Percentiles rank a stretch among this genome's conserved stretches.
Conservation (phyloP, 2,329 filamentous ascomycete species). For the Calonectria pteridis region DNA sequence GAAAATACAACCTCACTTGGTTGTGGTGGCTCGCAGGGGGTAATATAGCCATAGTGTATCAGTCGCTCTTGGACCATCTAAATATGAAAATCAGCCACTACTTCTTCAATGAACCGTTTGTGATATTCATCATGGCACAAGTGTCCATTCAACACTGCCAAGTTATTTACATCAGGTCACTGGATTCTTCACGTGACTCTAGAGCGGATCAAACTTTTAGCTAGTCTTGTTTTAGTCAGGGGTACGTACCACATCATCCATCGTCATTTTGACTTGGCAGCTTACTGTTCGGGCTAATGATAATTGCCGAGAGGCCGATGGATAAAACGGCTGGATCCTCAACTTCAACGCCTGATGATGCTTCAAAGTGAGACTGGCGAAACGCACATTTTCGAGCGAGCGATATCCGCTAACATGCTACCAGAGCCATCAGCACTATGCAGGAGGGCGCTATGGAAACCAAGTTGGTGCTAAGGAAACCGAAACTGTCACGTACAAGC, state of each 20-base stretch:
- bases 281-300: not conserved
- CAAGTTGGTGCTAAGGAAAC: not conserved
- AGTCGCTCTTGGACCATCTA: not conserved
- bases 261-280: not conserved
- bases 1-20: not conserved
- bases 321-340: not conserved
- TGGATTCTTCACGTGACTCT: not conserved
- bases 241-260: not conserved
- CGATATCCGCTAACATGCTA: not conserved
- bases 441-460: not conserved
- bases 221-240: not conserved
- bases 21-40: not conserved
- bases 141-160: not conserved
- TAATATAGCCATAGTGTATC: not conserved
- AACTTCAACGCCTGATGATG: not conserved
- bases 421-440: not conserved
- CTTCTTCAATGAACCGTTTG: not conserved
- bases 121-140: not conserved
- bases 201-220: not conserved
- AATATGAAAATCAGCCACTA: not conserved
- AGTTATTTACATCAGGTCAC: not conserved
- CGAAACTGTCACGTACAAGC: conserved; percentile 37
- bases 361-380: not conserved
- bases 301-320: not conserved
- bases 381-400: not conserved